These are phyloP conservation scores for Aurantiochytrium sp. DNA, from an alignment of 108 stramenopile genomes.

Conservation along the genomic window DNA sequence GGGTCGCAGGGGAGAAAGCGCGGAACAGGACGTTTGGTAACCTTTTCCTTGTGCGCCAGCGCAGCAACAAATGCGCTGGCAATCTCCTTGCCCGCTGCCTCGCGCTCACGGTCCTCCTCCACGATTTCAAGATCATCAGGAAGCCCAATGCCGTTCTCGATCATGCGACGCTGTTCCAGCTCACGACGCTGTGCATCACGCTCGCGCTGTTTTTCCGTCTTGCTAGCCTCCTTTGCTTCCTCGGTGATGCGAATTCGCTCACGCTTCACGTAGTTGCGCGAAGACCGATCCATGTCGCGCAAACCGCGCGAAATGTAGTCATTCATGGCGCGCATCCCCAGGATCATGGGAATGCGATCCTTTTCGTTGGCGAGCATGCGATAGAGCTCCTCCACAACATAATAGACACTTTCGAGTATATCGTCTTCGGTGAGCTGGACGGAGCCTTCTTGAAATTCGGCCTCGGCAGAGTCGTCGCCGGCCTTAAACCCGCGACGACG, in stretches of 20 bases:
- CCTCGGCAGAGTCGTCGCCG: not conserved
- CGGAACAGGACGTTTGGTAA: not conserved
- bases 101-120: not conserved
- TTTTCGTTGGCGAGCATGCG: not conserved
- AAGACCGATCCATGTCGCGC: not conserved
- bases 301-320: not conserved
- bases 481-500: not conserved
- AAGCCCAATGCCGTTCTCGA: not conserved
- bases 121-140: not conserved
- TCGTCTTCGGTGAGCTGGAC: not conserved
- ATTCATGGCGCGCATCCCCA: not conserved
- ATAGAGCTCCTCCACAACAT: not conserved
- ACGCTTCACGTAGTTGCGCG: not conserved
- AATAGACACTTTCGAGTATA: not conserved
- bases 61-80: not conserved
- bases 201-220: not conserved
- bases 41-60: not conserved
- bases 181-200: slow-evolving; percentile 2
- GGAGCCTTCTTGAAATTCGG: not conserved
- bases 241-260: not conserved
- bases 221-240: not conserved
- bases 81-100: not conserved
- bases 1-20: slow-evolving; percentile 3
- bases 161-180: not conserved
- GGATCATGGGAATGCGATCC: not conserved